Evolutionary conservation across 352 stramenopile genomes (phyloP).

Genomic region (Pythium brachiatum): DNA sequence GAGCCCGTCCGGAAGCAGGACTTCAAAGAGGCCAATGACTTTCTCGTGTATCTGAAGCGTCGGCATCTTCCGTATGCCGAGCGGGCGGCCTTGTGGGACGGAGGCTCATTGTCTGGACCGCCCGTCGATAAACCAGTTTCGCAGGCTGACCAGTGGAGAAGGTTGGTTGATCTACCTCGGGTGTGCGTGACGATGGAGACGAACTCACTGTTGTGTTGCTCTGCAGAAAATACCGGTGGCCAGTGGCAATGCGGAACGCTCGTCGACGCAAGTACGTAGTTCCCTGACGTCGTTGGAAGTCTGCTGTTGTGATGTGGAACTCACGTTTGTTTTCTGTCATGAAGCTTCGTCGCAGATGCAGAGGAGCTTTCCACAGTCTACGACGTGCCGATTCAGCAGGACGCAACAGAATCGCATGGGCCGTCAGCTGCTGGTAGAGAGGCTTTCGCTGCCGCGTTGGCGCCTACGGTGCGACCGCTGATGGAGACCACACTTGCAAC

Average conservation of each 20-base stretch:
- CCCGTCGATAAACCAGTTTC: slow-evolving; percentile 22
- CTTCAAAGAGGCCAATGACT: background rate
- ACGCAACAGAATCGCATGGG: background rate
- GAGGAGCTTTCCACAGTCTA: slow-evolving; percentile 17
- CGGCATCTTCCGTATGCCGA: slow-evolving; percentile 17
- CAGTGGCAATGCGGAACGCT: slow-evolving; percentile 57
- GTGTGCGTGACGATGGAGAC: background rate
- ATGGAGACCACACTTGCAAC: slow-evolving; percentile 11
- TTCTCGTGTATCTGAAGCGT: slow-evolving; percentile 3
- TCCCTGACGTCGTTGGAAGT: background rate
- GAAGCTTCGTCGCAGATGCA: slow-evolving; percentile 21
- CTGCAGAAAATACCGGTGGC: slow-evolving; percentile 77
- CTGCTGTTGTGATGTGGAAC: background rate
- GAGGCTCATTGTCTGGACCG: slow-evolving; percentile 13
- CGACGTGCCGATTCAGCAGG: slow-evolving; percentile 6
- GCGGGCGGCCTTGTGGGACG: background rate
- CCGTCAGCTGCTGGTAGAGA: slow-evolving; percentile 6
- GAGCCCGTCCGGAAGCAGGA: slow-evolving; percentile 1
- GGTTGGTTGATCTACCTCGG: slow-evolving; percentile 7
- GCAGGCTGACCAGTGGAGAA: slow-evolving; percentile 26
- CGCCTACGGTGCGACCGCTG: slow-evolving; percentile 20
- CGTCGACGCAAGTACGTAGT: slow-evolving; percentile 48
- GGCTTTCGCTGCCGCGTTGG: slow-evolving; percentile 23
- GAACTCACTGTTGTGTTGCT: background rate
- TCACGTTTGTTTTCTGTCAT: background rate